Base-by-base conservation (phyloP, 2,329 filamentous ascomycete genomes). In the Cladosporium sphaerospermum region DNA sequence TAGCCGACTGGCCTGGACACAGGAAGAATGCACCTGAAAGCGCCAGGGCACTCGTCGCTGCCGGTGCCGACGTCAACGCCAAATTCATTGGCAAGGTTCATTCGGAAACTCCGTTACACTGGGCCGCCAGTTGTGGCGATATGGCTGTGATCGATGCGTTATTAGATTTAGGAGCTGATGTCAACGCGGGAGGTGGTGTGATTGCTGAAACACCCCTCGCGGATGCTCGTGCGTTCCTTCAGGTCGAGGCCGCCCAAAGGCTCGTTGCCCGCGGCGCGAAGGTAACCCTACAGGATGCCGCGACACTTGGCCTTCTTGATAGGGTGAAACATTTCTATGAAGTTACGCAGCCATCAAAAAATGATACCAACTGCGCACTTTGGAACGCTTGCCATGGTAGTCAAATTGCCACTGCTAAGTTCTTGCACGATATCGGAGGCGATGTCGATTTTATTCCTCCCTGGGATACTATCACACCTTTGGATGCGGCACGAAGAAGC, bases 311-410 rank as follows among this genome's bases (percentile, higher is more conserved):
- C 2, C 19, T 41, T 7, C 13, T 48, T n/a, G 45, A 41, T 33
- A 19, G 23, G 8, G 23, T 48, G 19, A 48, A 19, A 36, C 11
- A 19, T 9, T n/a, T 3, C 4, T 33, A 41, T 31, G n/a, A 40
- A 3, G 4, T 8, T 6, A 32, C 45, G n/a, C 19, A 23, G 23
- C 45, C 36, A 6, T 28, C 18, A 9, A 34, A 14, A 36, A 18
- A 37, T 11, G 45, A 39, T 8, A 47, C 33, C 9, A 23, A n/a
- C 13, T 47, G 45, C 11, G 45, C 45, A 7, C 33, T 47, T 18
- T 47, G 45, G 45, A 47, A 47, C 7, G 45, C 45, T 47, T 47
- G 45, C 5, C 45, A 47, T 16, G 45, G 45, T 6, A 32, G 34
- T 9, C 45, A 47, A n/a, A 2, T 28, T 1, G 33, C 34, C 11